Conservation (phyloP, 768 basidiomycete genomes). For the Dentipellis fragilis region DNA sequence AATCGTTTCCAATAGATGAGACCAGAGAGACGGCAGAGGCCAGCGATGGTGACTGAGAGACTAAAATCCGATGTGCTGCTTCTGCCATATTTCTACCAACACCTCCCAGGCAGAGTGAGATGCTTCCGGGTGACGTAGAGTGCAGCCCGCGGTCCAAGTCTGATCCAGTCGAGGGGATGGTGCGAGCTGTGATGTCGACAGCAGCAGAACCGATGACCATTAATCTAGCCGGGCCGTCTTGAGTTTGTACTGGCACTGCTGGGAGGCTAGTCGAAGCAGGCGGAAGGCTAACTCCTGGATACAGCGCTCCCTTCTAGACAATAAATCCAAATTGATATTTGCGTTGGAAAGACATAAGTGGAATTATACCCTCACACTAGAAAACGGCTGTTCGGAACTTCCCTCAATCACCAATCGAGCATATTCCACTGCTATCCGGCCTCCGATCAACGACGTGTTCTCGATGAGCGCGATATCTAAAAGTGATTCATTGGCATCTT, state of each 20-base stretch:
- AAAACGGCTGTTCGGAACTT: too few species aligned
- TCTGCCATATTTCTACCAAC: constrained; percentile 96
- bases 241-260: not conserved
- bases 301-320: not conserved
- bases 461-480: constrained; percentile 79
- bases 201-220: constrained; percentile 82
- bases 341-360: not conserved
- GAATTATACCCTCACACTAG: not conserved
- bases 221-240: constrained; percentile 32
- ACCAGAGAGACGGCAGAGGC: constrained; percentile 46
- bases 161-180: constrained; percentile 19
- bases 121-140: constrained; percentile 74
- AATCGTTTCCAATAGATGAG: constrained; percentile 68
- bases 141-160: constrained; percentile 31
- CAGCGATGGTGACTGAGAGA: constrained; percentile 18
- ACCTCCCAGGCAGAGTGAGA: constrained; percentile 71
- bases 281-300: not conserved
- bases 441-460: constrained; percentile 78
- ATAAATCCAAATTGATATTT: not conserved
- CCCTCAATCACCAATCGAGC: constrained; percentile 34
- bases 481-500: not conserved
- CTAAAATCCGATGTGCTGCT: constrained; percentile 62
- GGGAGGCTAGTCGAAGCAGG: not conserved
- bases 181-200: constrained; percentile 71
- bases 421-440: constrained; percentile 71